Base-by-base conservation (phyloP, 192 early-diverging fungal species). In the Backusella psychrophila region DNA sequence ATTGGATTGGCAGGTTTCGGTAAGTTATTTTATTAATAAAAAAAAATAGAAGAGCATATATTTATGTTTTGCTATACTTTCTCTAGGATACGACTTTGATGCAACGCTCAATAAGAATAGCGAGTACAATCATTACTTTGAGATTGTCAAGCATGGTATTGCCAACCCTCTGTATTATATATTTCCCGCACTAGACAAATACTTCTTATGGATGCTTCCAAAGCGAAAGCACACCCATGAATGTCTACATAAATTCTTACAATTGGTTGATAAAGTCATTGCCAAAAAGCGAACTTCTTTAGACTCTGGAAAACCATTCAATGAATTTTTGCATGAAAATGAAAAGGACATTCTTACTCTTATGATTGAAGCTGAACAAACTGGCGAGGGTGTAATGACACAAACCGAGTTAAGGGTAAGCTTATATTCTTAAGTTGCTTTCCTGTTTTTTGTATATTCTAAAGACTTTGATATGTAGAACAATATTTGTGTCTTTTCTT, bases 401-500 rank as follows among this genome's bases (percentile, higher is more conserved):
- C 12, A 72, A 14, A 31, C n/a, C 1, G 41, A 72, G 21, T 19
- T 68, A 68, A 68, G 31, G 3, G 66, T 68, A 38, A 1, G 31
- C 2, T 3, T n/a, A 1, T 17, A 5, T 17, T 68, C n/a, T 36
- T 14, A 17, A 36, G 6, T n/a, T 68, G 4, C 34, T 23, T 36
- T 4, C 3, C 15, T 38, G 0, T 71, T 29, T 29, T 21, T 71
- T 39, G n/a, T 71, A 15, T 66, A 39, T 6, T 49, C 46, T 49
- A 49, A 49, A n/a, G 7, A 1, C 4, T 49, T 49, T 44, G 0
- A 49, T 68, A 7, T 14, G 23, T 33, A 76, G 75, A 68, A 68
- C 21, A 76, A 76, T 35, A n/a, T 76, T 4, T 76, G 67, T 53
- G 77, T 87, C 65, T 88, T 90, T 77, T 89, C 87, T 36, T 78